Evolutionary conservation across 2,329 filamentous ascomycete genomes (phyloP), one percentile per base, ranked within the genome.

Genomic region (Ascocoryne sarcoides): DNA sequence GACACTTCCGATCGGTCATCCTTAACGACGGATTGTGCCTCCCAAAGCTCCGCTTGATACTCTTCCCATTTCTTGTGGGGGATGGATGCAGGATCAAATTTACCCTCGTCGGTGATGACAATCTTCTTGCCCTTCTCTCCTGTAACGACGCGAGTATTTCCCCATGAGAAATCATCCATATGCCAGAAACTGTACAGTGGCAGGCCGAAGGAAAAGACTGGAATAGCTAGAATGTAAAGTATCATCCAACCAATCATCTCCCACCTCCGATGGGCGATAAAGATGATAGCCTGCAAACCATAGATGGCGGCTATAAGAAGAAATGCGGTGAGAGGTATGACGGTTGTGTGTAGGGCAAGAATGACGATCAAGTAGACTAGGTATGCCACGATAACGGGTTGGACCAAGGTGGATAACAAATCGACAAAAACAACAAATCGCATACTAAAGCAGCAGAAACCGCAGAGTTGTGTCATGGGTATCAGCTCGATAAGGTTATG

Each of bases 191-290:
- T 75, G 63, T 96, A 96, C 19, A 98, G 68, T 1, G 92, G 92
- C 32, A 98, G 73, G 43, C 76, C 88, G 48, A 94, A 87, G 32
- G 85, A 82, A 72, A 95, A 98, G 49, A 98, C 76, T 1, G 90
- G 90, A 46, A 94, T 84, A 40, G 92, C 90, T 20, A 92, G 48
- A 44, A 98, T 76, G 64, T 98, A 98, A 48, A 98, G 79, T 52
- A 98, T 71, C 88, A 98, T 95, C 92, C 92, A 98, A 26, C 90
- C 92, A 53, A 98, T 83, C 90, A 96, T 96, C 62, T 98, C 90
- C 92, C 92, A 98, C 68, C 95, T 95, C 57, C 90, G 84, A 43
- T 87, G 84, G 42, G 95, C 59, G 56, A 96, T 95, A 69, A 98
- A 98, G 62, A 98, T 95, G 59, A 96, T 81, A 32, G 85, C 90